Base-by-base conservation (phyloP, 2,329 filamentous ascomycete genomes). In the Claviceps sp. region DNA sequence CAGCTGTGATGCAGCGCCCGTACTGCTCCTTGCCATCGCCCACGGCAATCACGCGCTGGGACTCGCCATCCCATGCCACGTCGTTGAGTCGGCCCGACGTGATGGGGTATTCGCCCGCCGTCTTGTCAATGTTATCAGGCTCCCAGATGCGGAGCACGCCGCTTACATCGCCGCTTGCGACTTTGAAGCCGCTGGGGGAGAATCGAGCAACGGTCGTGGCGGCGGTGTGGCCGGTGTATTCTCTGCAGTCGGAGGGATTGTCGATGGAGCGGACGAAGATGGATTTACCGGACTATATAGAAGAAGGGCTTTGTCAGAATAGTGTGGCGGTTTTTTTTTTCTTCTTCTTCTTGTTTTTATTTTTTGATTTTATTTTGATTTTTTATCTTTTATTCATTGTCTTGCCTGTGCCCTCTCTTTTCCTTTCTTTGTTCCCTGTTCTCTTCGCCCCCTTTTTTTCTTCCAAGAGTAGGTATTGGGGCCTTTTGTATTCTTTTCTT, bases 191-290 rank as follows among this genome's bases (percentile, higher is more conserved):
- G 46, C 86, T 95, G 5, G 93, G 93, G 2, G 91, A 81, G 73
- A 98, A 97, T 51, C 89, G 86, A 45, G 93, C 93, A 56, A 97
- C 88, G 3, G 89, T 95, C 1, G 93, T 95, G 56, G 84, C 78
- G 45, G 86, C 78, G 46, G 88, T 95, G 72, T 98, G 93, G 60
- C 86, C 84, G 14, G 85, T 94, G 71, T 97, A 98, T 69, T 98
- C 90, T 64, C 86, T 89, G 67, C 83, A 83, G 56, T 85, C 70
- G 58, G 87, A 78, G 50, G 91, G 91, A 65, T 93, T 74, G 71
- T 98, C 91, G 72, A 98, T 95, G 56, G 84, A 90, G 60, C 93
- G 88, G 47, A 98, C 77, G 71, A 96, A 97, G 70, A 98, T 84
- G 55, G 91, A 97, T 75, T 97, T 97, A 64, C 88, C 90, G 50